phyloP scores from a whole-genome alignment of 2,329 filamentous ascomycete species.

The Paraphaeosphaeria minitans region DNA sequence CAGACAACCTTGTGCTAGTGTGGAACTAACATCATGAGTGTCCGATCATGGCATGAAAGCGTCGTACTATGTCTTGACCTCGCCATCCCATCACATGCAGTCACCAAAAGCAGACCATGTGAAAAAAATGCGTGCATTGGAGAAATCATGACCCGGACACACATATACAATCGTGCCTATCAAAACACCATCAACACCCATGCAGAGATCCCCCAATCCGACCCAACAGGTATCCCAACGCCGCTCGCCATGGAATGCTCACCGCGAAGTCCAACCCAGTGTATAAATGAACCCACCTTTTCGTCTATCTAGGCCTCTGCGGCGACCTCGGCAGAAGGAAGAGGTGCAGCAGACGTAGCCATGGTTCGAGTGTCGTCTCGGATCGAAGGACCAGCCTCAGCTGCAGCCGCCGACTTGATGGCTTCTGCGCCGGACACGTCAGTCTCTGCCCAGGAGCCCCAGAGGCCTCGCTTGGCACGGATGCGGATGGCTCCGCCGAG shows the following conservation, averaged over 20 bases:
- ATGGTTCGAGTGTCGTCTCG: constrained; percentile 30
- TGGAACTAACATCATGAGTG: no score
- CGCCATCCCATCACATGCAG: background rate
- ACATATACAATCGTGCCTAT: constrained; percentile 9
- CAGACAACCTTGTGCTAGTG: no score
- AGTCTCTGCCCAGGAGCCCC: constrained; percentile 92
- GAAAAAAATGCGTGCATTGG: constrained; percentile 1
- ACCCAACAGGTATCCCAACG: constrained; percentile 14
- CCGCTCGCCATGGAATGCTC: constrained; percentile 2
- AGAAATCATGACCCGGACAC: background rate
- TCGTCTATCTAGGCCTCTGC: constrained; percentile 7
- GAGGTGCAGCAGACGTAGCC: constrained; percentile 22
- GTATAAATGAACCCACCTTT: background rate
- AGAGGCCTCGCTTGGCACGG: constrained; percentile 90
- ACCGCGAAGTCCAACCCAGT: constrained; percentile 2
- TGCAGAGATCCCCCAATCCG: constrained; percentile 3
- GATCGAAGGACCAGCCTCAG: constrained; percentile 32
- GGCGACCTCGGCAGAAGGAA: constrained; percentile 16
- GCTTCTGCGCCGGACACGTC: constrained; percentile 55
- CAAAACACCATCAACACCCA: constrained; percentile 9
- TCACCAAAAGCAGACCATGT: background rate
- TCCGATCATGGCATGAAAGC: no score
- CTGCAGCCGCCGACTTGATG: constrained; percentile 34
- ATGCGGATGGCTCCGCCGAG: constrained; percentile 83
- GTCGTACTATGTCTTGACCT: no score